A percentile compares a stretch with the other conserved stretches of the same genome.
These are phyloP conservation scores for Pseudocercospora pini-densiflorae DNA, from an alignment of 2,329 filamentous ascomycete species.

Conservation along the genomic window DNA sequence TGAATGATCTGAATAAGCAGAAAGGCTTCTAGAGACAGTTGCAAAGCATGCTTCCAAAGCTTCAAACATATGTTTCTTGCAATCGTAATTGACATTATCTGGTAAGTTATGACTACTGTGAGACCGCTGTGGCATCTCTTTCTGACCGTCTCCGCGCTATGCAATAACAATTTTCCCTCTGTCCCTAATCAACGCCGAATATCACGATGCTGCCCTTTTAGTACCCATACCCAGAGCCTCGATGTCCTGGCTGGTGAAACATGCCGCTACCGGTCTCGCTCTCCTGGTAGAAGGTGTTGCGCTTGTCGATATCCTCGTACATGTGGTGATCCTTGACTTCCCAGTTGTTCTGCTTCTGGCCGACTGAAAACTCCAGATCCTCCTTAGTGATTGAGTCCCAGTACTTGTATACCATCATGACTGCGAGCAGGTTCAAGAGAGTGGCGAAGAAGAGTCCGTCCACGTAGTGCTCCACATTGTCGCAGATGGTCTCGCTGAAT, in stretches of 20 bases:
- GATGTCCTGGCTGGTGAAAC: slow-evolving; percentile 41
- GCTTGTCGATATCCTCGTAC: slow-evolving; percentile 74
- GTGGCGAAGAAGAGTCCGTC: slow-evolving; percentile 95
- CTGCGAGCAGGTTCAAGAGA: slow-evolving; percentile 86
- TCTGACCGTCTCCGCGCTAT: slow-evolving; percentile 24
- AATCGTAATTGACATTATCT: slow-evolving; percentile 25
- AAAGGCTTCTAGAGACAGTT: slow-evolving; percentile 38
- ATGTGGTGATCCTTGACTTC: slow-evolving; percentile 91
- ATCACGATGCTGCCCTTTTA: slow-evolving; percentile 15
- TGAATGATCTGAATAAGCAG: slow-evolving; percentile 80
- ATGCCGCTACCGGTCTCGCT: slow-evolving; percentile 62
- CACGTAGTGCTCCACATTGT: slow-evolving; percentile 84
- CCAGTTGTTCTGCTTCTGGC: slow-evolving; percentile 95
- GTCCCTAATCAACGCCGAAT: neutral
- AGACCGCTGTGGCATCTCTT: neutral
- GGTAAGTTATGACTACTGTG: slow-evolving; percentile 20
- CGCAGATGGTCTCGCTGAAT: slow-evolving; percentile 84
- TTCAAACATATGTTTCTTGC: neutral
- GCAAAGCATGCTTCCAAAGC: neutral
- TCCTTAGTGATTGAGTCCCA: slow-evolving; percentile 99
- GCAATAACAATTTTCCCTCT: slow-evolving; percentile 13
- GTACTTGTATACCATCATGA: slow-evolving; percentile 99
- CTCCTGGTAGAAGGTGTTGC: slow-evolving; percentile 73
- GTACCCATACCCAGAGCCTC: slow-evolving; percentile 28
- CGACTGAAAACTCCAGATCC: slow-evolving; percentile 97